phyloP scores from a whole-genome alignment of 2,329 filamentous ascomycete genomes.

The Stachybotrys elegans region DNA sequence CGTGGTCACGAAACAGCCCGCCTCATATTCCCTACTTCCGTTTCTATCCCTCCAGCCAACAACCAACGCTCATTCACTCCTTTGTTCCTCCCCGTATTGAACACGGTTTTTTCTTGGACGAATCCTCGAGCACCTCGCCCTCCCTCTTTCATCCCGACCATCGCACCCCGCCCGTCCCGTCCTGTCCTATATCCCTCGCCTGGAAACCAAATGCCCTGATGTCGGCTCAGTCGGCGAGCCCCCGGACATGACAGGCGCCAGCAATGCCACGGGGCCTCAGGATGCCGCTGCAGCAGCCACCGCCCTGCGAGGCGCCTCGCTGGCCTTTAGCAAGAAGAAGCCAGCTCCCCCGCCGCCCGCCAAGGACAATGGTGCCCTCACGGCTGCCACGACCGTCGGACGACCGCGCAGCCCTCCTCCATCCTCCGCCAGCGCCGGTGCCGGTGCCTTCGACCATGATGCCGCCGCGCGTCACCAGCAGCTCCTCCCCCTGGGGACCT shows the following conservation, averaged over 20 bases:
- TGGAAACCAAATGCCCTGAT: conserved; percentile 7
- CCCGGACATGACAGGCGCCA: conserved; percentile 30
- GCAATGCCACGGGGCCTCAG: conserved; percentile 17
- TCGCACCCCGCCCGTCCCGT: too few relatives aligned
- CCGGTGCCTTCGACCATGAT: conserved; percentile 3
- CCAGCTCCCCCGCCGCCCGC: conserved; percentile 17
- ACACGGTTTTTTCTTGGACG: too few relatives aligned
- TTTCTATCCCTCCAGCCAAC: too few relatives aligned
- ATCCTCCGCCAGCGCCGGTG: conserved; percentile 11
- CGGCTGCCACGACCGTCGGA: conserved; percentile 35
- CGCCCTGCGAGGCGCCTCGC: conserved; percentile 48
- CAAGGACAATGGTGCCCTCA: conserved; percentile 34
- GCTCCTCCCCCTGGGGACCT: conserved; percentile 12
- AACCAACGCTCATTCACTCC: too few relatives aligned
- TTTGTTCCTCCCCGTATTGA: too few relatives aligned
- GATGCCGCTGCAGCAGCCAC: conserved; percentile 29
- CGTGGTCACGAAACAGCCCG: too few relatives aligned
- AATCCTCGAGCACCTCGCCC: too few relatives aligned
- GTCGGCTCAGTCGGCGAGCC: conserved; percentile 9
- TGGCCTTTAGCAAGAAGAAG: conserved; percentile 45
- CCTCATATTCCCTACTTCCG: too few relatives aligned
- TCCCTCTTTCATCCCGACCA: too few relatives aligned
- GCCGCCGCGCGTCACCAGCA: conserved; percentile 7
- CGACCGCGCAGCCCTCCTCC: conserved; percentile 7
- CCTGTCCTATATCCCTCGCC: too few relatives aligned